Evolutionary conservation across 352 stramenopile species (phyloP), one percentile per base, ranked within the genome.

Genomic region (Thalassiosira mediterranea): DNA sequence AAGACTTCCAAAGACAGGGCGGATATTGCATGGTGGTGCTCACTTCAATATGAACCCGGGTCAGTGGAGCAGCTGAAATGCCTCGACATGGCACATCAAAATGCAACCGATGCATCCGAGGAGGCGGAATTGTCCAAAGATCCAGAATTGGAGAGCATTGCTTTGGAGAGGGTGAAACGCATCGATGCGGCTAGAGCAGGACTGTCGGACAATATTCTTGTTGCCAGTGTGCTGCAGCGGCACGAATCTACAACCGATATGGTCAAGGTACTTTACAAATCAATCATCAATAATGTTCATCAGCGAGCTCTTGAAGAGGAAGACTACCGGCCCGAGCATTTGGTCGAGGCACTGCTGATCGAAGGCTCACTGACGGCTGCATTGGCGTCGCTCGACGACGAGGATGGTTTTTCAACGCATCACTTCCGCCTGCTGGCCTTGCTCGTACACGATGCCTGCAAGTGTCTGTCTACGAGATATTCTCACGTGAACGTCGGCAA

Each of bases 1-100:
- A 64, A 80, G 37, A 59, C 58, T 15, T 48, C 70, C 15, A 57
- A 34, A 32, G 88, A 91, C 63, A 79, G 79, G 29, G 73, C 79
- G 38, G 76, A 89, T 15, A 62, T 93, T 37, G 69, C 78, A 46
- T 88, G 88, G 75, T 93, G 88, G 88, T 92, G 84, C 51, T 75
- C 88, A 0, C 63, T 72, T 28, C 44, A 70, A 19, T 87, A 90
- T 70, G 56, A 79, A 26, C 56, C 68, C 56, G 72, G 73, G 48
- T 82, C 84, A 23, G 64, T 79, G 4, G 69, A 86, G 11, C 66
- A 82, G 65, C 63, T 93, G 15, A 72, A 70, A 38, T 91, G 84
- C 64, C 54, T 93, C 29, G 84, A 93, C 31, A 53, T 88, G 23
- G 83, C 86, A 21, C 61, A 89, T 44, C 44, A 61, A 52, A 76